These are phyloP conservation scores for Backusella macrospora DNA, from an alignment of 192 early-diverging fungal genomes.

Conservation along the genomic window DNA sequence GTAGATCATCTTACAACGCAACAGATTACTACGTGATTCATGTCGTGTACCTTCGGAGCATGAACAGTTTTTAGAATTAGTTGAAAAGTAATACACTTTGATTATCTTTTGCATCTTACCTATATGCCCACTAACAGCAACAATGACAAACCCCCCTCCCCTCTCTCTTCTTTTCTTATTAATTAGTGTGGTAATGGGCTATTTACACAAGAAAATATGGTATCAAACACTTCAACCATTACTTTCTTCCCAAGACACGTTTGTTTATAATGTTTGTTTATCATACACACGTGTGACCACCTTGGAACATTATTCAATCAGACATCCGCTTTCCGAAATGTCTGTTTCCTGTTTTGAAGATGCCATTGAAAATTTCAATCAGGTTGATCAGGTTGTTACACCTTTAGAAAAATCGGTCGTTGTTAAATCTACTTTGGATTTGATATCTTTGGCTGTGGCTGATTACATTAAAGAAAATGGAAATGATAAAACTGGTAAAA, in stretches of 20 bases:
- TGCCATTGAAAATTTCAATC: conserved; percentile 43
- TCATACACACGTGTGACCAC: conserved; percentile 43
- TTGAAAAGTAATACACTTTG: conserved; percentile 50
- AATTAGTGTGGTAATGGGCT: conserved; percentile 50
- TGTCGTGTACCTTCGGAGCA: conserved; percentile 44
- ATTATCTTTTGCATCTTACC: not conserved
- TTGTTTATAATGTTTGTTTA: conserved; percentile 39
- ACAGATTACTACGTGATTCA: conserved; percentile 27
- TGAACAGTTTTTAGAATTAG: conserved; percentile 47
- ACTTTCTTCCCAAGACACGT: conserved; percentile 43
- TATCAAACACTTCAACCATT: conserved; percentile 50
- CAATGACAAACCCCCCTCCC: no score
- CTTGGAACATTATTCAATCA: conserved; percentile 41
- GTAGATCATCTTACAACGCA: conserved; percentile 28
- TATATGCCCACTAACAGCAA: no score
- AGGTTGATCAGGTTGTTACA: conserved; percentile 35
- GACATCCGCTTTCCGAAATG: conserved; percentile 42
- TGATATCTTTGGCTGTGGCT: conserved; percentile 45
- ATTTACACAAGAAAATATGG: conserved; percentile 58
- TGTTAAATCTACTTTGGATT: conserved; percentile 49
- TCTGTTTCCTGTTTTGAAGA: conserved; percentile 33
- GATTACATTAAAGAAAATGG: conserved; percentile 39
- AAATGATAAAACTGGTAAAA: conserved; percentile 6
- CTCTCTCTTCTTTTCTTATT: conserved; percentile 10
- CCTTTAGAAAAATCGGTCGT: conserved; percentile 53